Percentiles rank a stretch among this genome's conserved stretches.
Conservation (phyloP, 176 grass and related monocot genomes). For the Zea luxurians region DNA sequence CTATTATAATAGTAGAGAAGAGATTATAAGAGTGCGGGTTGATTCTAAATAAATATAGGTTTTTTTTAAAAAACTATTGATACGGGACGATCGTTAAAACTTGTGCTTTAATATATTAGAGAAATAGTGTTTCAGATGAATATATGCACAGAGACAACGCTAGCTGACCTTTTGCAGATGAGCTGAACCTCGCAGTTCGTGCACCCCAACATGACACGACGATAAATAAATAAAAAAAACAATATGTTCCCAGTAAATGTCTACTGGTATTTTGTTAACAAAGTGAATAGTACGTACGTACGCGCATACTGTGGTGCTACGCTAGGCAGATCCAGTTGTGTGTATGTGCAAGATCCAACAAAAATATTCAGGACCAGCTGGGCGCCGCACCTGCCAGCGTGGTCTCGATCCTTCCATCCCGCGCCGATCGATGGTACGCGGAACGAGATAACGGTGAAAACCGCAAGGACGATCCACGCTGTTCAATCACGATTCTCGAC, state of each 20-base stretch:
- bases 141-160: too few species aligned
- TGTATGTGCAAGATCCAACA: constrained; percentile 47
- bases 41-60: too few species aligned
- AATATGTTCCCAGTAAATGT: constrained; percentile 18
- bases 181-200: constrained; percentile 8
- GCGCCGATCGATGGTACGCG: not conserved
- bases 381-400: too few species aligned
- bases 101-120: too few species aligned
- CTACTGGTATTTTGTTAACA: not conserved
- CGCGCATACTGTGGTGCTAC: not conserved
- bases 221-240: not conserved
- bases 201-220: constrained; percentile 14
- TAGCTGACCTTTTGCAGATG: not conserved
- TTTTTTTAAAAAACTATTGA: too few species aligned
- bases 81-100: too few species aligned
- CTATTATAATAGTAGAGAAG: too few species aligned
- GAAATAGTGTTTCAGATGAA: too few species aligned
- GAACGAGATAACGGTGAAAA: constrained; percentile 37
- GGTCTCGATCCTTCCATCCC: too few species aligned
- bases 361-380: constrained; percentile 34
- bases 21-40: too few species aligned
- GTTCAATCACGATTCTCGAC: not conserved
- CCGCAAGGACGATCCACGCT: constrained; percentile 13
- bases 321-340: constrained; percentile 12
- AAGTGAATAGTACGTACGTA: constrained; percentile 5